These are phyloP conservation scores for Inga laurina DNA, from an alignment of 306 rosid species.

Conservation along the genomic window DNA sequence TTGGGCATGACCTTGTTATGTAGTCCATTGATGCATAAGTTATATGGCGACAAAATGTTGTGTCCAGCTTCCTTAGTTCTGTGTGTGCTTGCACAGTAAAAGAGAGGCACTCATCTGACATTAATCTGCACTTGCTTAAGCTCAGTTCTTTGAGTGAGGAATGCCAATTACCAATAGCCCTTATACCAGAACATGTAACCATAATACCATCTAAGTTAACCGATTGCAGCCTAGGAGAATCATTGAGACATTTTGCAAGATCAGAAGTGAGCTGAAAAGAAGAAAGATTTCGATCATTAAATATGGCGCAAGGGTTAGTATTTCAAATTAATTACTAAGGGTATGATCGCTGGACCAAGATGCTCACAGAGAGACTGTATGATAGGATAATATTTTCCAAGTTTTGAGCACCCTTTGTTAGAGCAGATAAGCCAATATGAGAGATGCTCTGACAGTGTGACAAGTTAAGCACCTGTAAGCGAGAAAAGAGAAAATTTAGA, in stretches of 20 bases:
- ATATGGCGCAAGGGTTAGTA: conserved; percentile 17
- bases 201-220: conserved; percentile 62
- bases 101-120: conserved; percentile 60
- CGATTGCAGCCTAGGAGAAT: conserved; percentile 43
- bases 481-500: conserved; percentile 14
- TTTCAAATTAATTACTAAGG: conserved; percentile 9
- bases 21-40: conserved; percentile 51
- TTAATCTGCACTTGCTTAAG: conserved; percentile 62
- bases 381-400: conserved; percentile 62
- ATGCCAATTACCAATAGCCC: conserved; percentile 47
- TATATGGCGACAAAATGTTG: conserved; percentile 63
- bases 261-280: conserved; percentile 56
- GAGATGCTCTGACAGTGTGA: conserved; percentile 58
- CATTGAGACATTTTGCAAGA: conserved; percentile 55
- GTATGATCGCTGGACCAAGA: conserved; percentile 1
- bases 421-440: conserved; percentile 63
- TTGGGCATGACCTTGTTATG: conserved; percentile 57
- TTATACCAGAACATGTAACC: conserved; percentile 52
- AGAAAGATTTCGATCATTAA: conserved; percentile 14
- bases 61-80: conserved; percentile 54
- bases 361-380: conserved; percentile 60
- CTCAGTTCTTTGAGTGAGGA: conserved; percentile 63
- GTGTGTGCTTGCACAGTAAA: conserved; percentile 50
- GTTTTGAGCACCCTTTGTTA: conserved; percentile 54
- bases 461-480: conserved; percentile 57